Base-by-base conservation (phyloP, 192 early-diverging fungal genomes). In the Umbelopsis vinacea region DNA sequence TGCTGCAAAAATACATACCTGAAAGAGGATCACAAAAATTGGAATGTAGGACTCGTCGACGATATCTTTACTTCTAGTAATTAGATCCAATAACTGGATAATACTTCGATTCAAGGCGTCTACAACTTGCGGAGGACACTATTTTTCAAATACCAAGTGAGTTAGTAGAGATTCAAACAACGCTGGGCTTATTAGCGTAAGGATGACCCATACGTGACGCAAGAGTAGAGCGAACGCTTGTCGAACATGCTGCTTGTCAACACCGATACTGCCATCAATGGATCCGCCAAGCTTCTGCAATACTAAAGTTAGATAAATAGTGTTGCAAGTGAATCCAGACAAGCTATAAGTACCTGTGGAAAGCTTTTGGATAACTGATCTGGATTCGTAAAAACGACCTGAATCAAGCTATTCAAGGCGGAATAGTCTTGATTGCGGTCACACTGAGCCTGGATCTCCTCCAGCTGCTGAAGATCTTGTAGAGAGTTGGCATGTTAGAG, bases 401-500 rank as follows among this genome's bases (percentile, higher is more conserved):
- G 57, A 63, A 63, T 63, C 6, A 63, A 35, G 57, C 29, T 63
- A 63, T 63, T 37, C 33, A 63, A 63, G 15, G 57, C 57, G 11
- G 57, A 38, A 37, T 37, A 63, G 17, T 63, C 57, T 19, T 63
- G 57, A 3, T 15, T 63, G 33, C 24, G 24, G 12, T 63, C 57
- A 63, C 57, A 63, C 57, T 63, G 57, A 63, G 57, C 57, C 33
- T 63, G 57, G 33, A 63, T 63, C 57, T 63, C 57, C 57, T 63
- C 57, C 57, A 63, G 33, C 14, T 63, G 57, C 8, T 63, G 57
- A 63, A 63, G 57, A 63, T 63, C 57, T 63, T 4, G 2, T 15
- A n/a, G 17, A 19, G 14, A 17, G 11, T 11, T 63, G 57, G 12
- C 10, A 63, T 63, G 14, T 63, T 63, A 63, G 57, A 4, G 19